Evolutionary conservation across 2,329 filamentous ascomycete genomes (phyloP).

Genomic region (Alternaria tenuissima): DNA sequence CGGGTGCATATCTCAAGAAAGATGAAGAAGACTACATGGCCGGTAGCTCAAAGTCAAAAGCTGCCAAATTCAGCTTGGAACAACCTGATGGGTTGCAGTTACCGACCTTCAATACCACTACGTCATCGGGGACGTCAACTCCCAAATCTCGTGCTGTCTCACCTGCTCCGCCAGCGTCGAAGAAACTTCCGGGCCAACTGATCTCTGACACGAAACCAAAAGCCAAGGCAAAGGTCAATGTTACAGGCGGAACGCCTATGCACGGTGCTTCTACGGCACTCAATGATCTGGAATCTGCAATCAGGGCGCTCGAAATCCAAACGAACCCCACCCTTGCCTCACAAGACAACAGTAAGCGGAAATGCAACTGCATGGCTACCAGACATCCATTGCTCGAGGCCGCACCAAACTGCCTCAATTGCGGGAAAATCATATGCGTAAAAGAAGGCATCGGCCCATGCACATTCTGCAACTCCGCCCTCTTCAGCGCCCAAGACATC

Average conservation of each 20-base stretch:
- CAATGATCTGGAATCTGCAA: conserved; percentile 76
- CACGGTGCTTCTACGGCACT: conserved; percentile 79
- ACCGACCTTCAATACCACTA: conserved; percentile 33
- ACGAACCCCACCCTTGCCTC: conserved; percentile 78
- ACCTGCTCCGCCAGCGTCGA: conserved; percentile 58
- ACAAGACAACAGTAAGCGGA: conserved; percentile 65
- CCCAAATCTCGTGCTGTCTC: conserved; percentile 50
- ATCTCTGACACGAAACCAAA: conserved; percentile 75
- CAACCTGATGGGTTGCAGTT: conserved; percentile 58
- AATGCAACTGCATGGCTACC: conserved; percentile 87
- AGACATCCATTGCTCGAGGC: conserved; percentile 89
- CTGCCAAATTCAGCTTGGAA: conserved; percentile 57
- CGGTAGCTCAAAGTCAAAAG: conserved; percentile 46
- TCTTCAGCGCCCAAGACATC: conserved; percentile 77
- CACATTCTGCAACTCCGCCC: conserved; percentile 81
- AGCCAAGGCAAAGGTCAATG: conserved; percentile 70
- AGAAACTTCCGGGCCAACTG: conserved; percentile 73
- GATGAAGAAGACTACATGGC: conserved; percentile 78
- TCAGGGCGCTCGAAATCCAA: conserved; percentile 86
- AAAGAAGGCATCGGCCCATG: conserved; percentile 94
- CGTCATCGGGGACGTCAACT: conserved; percentile 42
- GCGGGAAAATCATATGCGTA: conserved; percentile 94
- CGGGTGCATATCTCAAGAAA: conserved; percentile 80
- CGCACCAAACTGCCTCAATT: conserved; percentile 89
- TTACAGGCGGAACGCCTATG: conserved; percentile 82